Evolutionary conservation across 139 green algal species (phyloP).

Genomic region (Micractinium conductrix): DNA sequence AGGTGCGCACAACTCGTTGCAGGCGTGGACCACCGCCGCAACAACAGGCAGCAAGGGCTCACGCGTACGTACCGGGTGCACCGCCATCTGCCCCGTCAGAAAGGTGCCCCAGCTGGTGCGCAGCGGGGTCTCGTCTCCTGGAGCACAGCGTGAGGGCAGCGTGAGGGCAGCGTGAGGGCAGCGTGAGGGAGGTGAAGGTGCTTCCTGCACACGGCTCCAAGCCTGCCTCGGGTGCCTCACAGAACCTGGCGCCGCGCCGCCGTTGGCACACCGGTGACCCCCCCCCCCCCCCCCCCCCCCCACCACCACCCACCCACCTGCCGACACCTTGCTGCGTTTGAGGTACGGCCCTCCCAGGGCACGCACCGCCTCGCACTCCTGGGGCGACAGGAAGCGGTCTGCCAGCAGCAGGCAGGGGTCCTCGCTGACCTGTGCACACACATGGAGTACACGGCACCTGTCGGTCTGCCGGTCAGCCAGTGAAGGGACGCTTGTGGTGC

Average conservation of each 20-base stretch:
- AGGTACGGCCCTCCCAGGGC: constrained; percentile 5
- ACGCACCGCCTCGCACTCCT: background rate
- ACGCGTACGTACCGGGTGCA: no score
- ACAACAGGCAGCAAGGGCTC: no score
- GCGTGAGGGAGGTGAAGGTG: no score
- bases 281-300: background rate
- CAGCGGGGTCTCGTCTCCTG: constrained; percentile 71
- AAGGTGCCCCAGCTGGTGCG: constrained; percentile 68
- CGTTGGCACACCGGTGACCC: background rate
- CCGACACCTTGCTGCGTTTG: constrained; percentile 28
- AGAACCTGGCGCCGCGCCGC: no score
- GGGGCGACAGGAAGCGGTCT: constrained; percentile 12
- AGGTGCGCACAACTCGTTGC: no score
- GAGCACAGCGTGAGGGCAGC: background rate
- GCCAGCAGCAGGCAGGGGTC: constrained; percentile 24
- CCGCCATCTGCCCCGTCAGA: constrained; percentile 54
- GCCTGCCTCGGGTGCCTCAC: background rate
- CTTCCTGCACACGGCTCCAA: no score
- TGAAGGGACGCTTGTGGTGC: no score
- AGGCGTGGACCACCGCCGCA: no score
- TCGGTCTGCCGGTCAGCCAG: no score
- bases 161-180: no score
- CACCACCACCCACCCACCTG: background rate
- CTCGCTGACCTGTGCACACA: constrained; percentile 10
- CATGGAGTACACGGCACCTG: no score